These are phyloP conservation scores for Fonsecaea multimorphosa DNA, from an alignment of 2,329 filamentous ascomycete genomes.

Conservation along the genomic window DNA sequence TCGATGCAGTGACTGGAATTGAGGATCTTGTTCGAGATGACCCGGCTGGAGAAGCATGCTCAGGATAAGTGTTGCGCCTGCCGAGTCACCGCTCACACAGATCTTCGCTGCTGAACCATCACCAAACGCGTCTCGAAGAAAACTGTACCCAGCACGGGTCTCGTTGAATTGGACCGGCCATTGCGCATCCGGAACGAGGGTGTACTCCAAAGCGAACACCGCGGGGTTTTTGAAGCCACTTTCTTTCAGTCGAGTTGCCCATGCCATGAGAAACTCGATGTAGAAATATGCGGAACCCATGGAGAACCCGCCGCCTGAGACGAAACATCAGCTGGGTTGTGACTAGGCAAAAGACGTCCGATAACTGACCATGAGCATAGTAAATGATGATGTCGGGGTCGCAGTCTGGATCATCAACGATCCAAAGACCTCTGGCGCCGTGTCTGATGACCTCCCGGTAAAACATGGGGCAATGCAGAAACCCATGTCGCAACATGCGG, in stretches of 20 bases:
- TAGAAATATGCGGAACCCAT: slow-evolving; percentile 87
- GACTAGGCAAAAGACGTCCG: neutral
- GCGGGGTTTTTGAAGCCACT: slow-evolving; percentile 75
- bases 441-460: slow-evolving; percentile 66
- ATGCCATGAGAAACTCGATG: slow-evolving; percentile 78
- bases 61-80: slow-evolving; percentile 75
- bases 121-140: slow-evolving; percentile 36
- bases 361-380: slow-evolving; percentile 72
- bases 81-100: slow-evolving; percentile 78
- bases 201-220: slow-evolving; percentile 81
- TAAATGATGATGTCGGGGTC: slow-evolving; percentile 79
- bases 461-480: slow-evolving; percentile 64
- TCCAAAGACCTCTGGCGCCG: slow-evolving; percentile 71
- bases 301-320: slow-evolving; percentile 75
- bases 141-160: slow-evolving; percentile 69
- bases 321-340: slow-evolving; percentile 22
- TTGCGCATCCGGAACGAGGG: slow-evolving; percentile 73
- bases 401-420: slow-evolving; percentile 63
- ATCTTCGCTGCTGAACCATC: slow-evolving; percentile 55
- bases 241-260: slow-evolving; percentile 68
- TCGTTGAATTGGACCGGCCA: slow-evolving; percentile 78
- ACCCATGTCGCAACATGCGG: slow-evolving; percentile 75
- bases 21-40: slow-evolving; percentile 46
- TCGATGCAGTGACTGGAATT: slow-evolving; percentile 38
- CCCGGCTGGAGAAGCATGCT: slow-evolving; percentile 72